Evolutionary conservation across 2,329 filamentous ascomycete genomes (phyloP).

Genomic region (Xylaria sp.): DNA sequence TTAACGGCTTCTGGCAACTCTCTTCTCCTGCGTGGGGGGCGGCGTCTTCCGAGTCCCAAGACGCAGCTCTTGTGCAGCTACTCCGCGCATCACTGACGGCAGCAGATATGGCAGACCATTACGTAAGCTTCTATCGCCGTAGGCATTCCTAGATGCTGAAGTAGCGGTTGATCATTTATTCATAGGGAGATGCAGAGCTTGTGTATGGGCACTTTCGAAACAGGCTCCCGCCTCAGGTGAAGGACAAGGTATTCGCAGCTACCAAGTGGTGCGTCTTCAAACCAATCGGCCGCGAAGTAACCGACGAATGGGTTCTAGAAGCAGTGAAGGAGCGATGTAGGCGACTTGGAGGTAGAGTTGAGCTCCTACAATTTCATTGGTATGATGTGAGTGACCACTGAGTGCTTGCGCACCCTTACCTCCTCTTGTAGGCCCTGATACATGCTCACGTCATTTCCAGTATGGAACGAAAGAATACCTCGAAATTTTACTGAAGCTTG

Average conservation of each 20-base stretch:
- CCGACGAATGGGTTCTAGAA: slow-evolving; percentile 44
- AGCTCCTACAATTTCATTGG: slow-evolving; percentile 54
- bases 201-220: slow-evolving; percentile 50
- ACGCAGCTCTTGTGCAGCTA: slow-evolving; percentile 44
- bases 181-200: slow-evolving; percentile 51
- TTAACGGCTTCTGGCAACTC: slow-evolving; percentile 49
- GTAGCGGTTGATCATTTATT: slow-evolving; percentile 10
- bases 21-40: slow-evolving; percentile 49
- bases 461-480: slow-evolving; percentile 52
- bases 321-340: slow-evolving; percentile 50
- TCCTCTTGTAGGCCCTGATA: not conserved
- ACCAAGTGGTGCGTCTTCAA: slow-evolving; percentile 53
- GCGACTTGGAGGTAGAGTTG: slow-evolving; percentile 49
- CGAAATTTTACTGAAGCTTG: slow-evolving; percentile 49
- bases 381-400: slow-evolving; percentile 46
- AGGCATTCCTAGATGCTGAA: not conserved
- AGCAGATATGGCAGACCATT: slow-evolving; percentile 54
- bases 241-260: slow-evolving; percentile 46
- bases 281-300: slow-evolving; percentile 42
- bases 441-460: slow-evolving; percentile 38
- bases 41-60: slow-evolving; percentile 43
- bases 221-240: slow-evolving; percentile 40
- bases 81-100: slow-evolving; percentile 40
- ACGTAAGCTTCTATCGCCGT: slow-evolving; percentile 42
- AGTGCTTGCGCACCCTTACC: not conserved